Conservation (phyloP, 78 protist species). For the Polysphondylium violaceum region DNA sequence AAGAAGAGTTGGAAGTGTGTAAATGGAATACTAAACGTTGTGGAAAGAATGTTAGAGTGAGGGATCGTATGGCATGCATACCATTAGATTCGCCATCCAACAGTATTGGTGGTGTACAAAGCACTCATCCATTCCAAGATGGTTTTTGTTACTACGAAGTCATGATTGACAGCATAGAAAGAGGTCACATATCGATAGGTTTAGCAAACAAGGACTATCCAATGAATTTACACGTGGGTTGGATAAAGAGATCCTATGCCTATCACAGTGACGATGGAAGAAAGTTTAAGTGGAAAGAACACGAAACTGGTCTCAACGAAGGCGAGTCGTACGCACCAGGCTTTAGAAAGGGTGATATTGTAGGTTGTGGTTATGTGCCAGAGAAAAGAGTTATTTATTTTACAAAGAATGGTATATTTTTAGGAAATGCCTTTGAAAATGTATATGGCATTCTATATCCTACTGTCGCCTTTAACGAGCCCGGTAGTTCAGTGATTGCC, state of each 20-base stretch:
- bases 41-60: conserved; percentile 21
- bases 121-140: conserved; percentile 42
- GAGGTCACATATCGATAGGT: conserved; percentile 52
- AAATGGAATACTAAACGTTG: conserved; percentile 23
- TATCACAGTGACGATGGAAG: conserved; percentile 79
- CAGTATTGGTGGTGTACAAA: conserved; percentile 41
- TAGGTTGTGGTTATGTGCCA: conserved; percentile 67
- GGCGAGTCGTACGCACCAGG: conserved; percentile 63
- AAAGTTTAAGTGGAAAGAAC: conserved; percentile 55
- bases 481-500: conserved; percentile 52
- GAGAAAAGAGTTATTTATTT: conserved; percentile 50
- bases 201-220: conserved; percentile 52
- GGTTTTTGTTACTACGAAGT: conserved; percentile 69
- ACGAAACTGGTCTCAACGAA: conserved; percentile 31
- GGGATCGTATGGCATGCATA: conserved; percentile 12
- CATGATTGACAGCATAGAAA: not conserved
- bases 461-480: conserved; percentile 61
- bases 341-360: conserved; percentile 52
- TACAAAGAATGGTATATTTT: conserved; percentile 57
- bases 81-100: conserved; percentile 14
- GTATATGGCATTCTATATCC: conserved; percentile 57
- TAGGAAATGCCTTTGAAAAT: conserved; percentile 60
- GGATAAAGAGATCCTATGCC: conserved; percentile 65
- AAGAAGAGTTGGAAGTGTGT: conserved; percentile 46
- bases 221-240: conserved; percentile 35